Evolutionary conservation across 2,329 filamentous ascomycete genomes (phyloP), one percentile per base, ranked within the genome.

Genomic region (Epichloe glyceriae): DNA sequence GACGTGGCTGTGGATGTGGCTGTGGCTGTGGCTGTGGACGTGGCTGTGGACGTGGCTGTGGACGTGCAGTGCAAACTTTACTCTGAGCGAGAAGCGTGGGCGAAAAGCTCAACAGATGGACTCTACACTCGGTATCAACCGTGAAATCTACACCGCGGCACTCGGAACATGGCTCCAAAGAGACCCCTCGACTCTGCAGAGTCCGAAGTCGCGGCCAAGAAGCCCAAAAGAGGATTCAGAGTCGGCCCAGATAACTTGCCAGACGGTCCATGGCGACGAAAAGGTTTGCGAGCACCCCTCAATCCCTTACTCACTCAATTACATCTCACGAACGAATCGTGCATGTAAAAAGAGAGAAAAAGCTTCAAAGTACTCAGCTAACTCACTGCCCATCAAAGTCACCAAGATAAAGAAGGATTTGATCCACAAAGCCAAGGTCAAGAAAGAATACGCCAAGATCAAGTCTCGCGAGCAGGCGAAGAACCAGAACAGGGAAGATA

Each of bases 401-500:
- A 82, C 87, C 67, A 91, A 91, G 68, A 93, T 95, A 62, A 97
- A 97, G 69, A 78, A 85, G 57, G 80, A 86, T 57, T 73, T 95
- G 51, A 96, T 97, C 60, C 81, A 89, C 67, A 94, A 93, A 66
- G 89, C 90, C 54, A 95, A 96, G 68, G 76, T 95, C 55, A 93
- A 91, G 70, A 95, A 95, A 68, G 80, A 86, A 41, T 96, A 95
- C 64, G 86, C 85, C 55, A 96, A 95, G 68, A 73, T 95, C 56
- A 91, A 90, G 67, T 82, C 65, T 5, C 61, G 62, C 30, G 65
- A 73, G 48, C 65, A 69, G 52, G 56, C 65, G 33, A 53, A 60
- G 35, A 55, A 54, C 22, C 40, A 53, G 19, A 46, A 53, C 35
- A 42, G 53, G 40, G 52, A 57, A n/a, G 58, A 65, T 37, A 48